Evolutionary conservation across 495 filamentous ascomycete genomes (phyloP).

Genomic region (Aspergillus sclerotioniger): DNA sequence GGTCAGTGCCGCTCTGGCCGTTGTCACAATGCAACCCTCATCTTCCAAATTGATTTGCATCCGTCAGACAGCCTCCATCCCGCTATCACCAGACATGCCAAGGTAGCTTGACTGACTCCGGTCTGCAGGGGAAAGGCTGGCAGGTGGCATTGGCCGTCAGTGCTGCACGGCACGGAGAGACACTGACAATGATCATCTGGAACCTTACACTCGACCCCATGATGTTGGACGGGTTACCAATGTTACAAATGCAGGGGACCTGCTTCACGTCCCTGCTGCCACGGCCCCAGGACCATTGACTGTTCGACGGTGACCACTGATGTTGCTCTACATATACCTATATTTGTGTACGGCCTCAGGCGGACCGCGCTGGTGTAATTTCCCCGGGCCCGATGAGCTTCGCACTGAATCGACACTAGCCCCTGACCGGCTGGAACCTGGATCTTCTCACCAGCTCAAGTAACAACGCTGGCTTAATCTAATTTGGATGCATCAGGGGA

Average conservation of each 20-base stretch:
- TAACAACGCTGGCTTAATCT: background rate
- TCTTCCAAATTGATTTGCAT: background rate
- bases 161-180: background rate
- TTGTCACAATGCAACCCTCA: background rate
- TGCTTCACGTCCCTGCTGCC: background rate
- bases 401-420: too few species aligned
- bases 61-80: constrained; percentile 1
- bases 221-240: background rate
- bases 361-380: too few species aligned
- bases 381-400: too few species aligned
- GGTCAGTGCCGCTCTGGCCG: background rate
- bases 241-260: background rate
- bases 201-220: background rate
- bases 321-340: too few species aligned
- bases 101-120: background rate
- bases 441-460: background rate
- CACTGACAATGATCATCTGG: background rate
- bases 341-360: too few species aligned
- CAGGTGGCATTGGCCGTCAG: background rate
- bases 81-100: background rate
- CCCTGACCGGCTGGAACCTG: background rate
- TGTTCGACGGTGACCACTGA: background rate
- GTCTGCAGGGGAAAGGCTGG: constrained; percentile 2
- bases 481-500: background rate
- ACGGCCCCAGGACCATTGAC: too few species aligned